Evolutionary conservation across 805 yeast species (phyloP), one percentile per base, ranked within the genome.

Genomic region (Novakomyces olei): DNA sequence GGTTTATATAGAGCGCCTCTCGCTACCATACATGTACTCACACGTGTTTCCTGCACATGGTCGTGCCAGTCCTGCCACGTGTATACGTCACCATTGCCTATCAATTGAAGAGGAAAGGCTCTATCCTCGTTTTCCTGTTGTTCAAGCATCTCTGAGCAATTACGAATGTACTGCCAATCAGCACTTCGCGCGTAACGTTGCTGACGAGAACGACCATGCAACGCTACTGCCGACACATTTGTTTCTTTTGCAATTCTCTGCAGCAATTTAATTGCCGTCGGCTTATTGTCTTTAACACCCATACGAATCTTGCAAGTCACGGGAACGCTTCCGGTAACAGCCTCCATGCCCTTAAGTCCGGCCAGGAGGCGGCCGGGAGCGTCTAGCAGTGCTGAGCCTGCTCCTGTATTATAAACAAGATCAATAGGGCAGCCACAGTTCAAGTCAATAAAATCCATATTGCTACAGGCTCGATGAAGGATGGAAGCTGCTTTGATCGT

Each of bases 391-490:
- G 93, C 96, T 24, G 91, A 72, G 2, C 99, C 99, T 39, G 92
- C 91, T 26, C 99, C 99, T 48, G 77, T 80, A 42, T 85, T 68
- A 52, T 72, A 88, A n/a, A 88, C 59, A 44, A 88, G 61, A 49
- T 91, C 98, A 42, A 88, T 88, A 10, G 99, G 99, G 52, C 99
- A 88, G 2, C 99, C 99, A 48, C 92, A 75, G 54, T 88, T 88
- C 45, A 88, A 63, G 49, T 88, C 88, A 41, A 88, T 58, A 33
- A 66, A 63, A 36, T 63, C 61, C 12, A 23, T 29, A 3, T 23
- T 31, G 9, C 33, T 34, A 19, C 45, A 34, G 8, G 23, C 16
- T n/a, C 25, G 35, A 12, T 65, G 57, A 15, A 79, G 54, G 5
- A 73, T 70, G 51, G 88, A 94, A n/a, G 88, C 72, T 2, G 93